Evolutionary conservation across 148 eudicot species (phyloP), one percentile per base, ranked within the genome.

Genomic region (Vaccinium vitisidaea): DNA sequence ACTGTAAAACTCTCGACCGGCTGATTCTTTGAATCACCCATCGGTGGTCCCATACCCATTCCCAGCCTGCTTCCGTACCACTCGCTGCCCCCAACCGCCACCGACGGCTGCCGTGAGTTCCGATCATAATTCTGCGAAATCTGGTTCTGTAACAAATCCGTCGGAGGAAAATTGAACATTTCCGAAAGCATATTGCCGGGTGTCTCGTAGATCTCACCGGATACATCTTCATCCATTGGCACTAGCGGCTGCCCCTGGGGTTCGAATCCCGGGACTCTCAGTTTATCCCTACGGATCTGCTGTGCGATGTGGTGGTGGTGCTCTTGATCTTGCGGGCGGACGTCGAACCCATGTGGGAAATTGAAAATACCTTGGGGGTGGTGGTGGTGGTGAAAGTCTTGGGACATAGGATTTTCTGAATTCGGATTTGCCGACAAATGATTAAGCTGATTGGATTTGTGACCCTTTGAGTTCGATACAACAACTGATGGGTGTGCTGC

Each of bases 321-420:
- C 0, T 67, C 73, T 27, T 67, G 73, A 67, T 87, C 85, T 61
- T 85, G 89, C 8, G 86, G 88, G 48, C 88, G 78, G 84, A 89
- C 83, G 82, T 89, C 91, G 77, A 89, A 91, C 79, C 88, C 93
- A 91, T 91, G 87, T 56, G 88, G 75, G 87, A 91, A 89, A 79
- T 78, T 87, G 84, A 87, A 88, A 23, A 93, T 81, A 27, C 90
- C 89, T 53, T 86, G 89, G 82, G 84, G 93, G 56, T 87, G 90
- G 80, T 86, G 93, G 70, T 87, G 90, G 83, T 63, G 69, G 9
- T 63, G 69, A 25, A 90, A 91, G 67, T 90, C 90, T 84, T 91
- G 92, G 88, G 98, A 93, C 98, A 95, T 95, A 90, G 91, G 90
- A 90, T 86, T 88, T 6, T 14, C 39, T n/a, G 61, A 25, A 65